Conservation (phyloP, 2,329 filamentous ascomycete genomes). For the Colletotrichum neosansevieriae region DNA sequence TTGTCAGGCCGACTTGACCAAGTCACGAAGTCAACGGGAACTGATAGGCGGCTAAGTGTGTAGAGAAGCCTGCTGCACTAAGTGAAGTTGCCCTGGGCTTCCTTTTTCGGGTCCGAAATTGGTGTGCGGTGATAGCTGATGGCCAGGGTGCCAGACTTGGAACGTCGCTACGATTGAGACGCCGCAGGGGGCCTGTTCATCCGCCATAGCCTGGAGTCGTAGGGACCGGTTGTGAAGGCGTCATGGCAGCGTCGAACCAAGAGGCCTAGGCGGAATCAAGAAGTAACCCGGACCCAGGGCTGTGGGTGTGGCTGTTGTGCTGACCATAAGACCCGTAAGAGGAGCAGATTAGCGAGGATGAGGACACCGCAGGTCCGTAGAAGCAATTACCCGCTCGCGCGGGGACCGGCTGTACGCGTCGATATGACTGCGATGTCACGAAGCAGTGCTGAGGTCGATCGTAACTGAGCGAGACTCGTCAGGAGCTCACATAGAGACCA, state of each 20-base stretch:
- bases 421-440: slow-evolving; percentile 7
- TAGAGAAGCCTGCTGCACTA: too few species aligned
- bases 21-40: too few species aligned
- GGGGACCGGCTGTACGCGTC: slow-evolving; percentile 10
- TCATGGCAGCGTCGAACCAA: not conserved
- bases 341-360: slow-evolving; percentile 41
- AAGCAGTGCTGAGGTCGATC: slow-evolving; percentile 20
- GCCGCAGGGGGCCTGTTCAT: too few species aligned
- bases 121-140: too few species aligned
- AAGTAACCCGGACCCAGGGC: slow-evolving; percentile 4
- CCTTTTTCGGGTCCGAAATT: too few species aligned
- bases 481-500: not conserved
- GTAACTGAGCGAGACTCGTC: slow-evolving; percentile 3
- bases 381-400: slow-evolving; percentile 29
- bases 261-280: not conserved
- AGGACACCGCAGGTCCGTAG: slow-evolving; percentile 14
- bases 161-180: too few species aligned
- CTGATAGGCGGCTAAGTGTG: too few species aligned
- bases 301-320: slow-evolving; percentile 33
- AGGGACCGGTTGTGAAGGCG: not conserved
- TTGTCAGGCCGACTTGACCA: too few species aligned
- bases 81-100: too few species aligned
- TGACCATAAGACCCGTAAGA: slow-evolving; percentile 27
- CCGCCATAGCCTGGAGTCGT: too few species aligned
- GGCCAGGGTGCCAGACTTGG: too few species aligned